Conservation (phyloP, 2,329 filamentous ascomycete species). For the Xylariaceae sp. region DNA sequence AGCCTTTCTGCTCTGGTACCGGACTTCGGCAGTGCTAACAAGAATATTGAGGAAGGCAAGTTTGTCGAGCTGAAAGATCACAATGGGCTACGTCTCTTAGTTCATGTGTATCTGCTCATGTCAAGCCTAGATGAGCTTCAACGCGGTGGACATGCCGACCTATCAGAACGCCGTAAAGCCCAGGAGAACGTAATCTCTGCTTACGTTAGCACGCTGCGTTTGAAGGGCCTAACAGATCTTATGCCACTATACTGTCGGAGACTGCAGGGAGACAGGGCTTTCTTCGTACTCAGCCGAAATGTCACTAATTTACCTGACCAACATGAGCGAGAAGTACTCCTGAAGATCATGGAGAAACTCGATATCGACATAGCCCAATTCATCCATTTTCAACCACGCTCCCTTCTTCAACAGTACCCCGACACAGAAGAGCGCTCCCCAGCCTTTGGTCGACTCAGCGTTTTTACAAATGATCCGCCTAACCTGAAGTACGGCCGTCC, state of each 20-base stretch:
- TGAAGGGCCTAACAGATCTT: slow-evolving; percentile 72
- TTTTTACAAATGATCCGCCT: slow-evolving; percentile 53
- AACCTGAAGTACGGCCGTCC: slow-evolving; percentile 62
- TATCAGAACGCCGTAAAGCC: slow-evolving; percentile 46
- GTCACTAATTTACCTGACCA: slow-evolving; percentile 72
- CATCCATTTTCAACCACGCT: slow-evolving; percentile 66
- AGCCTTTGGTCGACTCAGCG: slow-evolving; percentile 51
- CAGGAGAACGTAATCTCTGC: slow-evolving; percentile 77
- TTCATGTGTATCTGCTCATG: slow-evolving; percentile 67
- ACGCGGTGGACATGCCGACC: slow-evolving; percentile 43
- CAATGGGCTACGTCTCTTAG: slow-evolving; percentile 67
- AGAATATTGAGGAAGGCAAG: slow-evolving; percentile 45
- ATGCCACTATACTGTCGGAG: slow-evolving; percentile 89
- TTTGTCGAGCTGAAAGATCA: slow-evolving; percentile 61
- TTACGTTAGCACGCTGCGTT: slow-evolving; percentile 79
- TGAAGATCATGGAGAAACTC: slow-evolving; percentile 75
- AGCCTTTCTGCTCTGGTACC: slow-evolving; percentile 48
- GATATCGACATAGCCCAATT: slow-evolving; percentile 74
- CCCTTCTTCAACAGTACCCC: slow-evolving; percentile 55
- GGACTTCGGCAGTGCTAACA: slow-evolving; percentile 38
- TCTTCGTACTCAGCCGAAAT: slow-evolving; percentile 74
- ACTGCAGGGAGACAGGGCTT: slow-evolving; percentile 64
- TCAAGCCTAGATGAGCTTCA: slow-evolving; percentile 66
- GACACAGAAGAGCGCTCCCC: slow-evolving; percentile 40
- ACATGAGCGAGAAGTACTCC: slow-evolving; percentile 66